phyloP scores from a whole-genome alignment of 2,329 filamentous ascomycete genomes.

The Aphanoascus verrucosus region DNA sequence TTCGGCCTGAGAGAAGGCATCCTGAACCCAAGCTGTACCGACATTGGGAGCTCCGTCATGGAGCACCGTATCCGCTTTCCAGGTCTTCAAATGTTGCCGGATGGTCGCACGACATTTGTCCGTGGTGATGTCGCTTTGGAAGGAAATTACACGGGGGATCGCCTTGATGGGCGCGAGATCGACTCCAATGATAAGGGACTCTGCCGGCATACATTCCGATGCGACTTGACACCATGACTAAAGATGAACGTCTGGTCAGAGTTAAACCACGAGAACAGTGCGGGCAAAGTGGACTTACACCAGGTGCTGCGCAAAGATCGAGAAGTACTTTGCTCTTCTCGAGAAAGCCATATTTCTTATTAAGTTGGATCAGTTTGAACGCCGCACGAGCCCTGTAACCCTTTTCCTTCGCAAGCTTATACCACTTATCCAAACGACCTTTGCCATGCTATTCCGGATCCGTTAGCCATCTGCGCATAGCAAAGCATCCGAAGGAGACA shows the following conservation, averaged over 20 bases:
- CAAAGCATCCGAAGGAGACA: background rate
- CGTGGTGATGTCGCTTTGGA: constrained; percentile 96
- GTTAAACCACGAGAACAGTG: constrained; percentile 19
- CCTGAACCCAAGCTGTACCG: constrained; percentile 94
- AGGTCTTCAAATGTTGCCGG: constrained; percentile 78
- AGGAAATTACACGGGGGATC: constrained; percentile 85
- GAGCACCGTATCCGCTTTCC: constrained; percentile 90
- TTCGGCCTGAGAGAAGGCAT: constrained; percentile 96
- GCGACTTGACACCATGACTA: constrained; percentile 94
- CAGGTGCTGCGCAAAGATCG: constrained; percentile 94
- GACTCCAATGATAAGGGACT: constrained; percentile 85
- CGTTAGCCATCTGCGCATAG: constrained; percentile 1
- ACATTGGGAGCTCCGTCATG: constrained; percentile 98
- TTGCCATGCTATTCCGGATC: constrained; percentile 61
- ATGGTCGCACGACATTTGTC: constrained; percentile 91
- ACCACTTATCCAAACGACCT: constrained; percentile 97
- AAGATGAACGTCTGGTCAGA: background rate
- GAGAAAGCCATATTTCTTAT: constrained; percentile 98
- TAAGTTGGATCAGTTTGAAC: constrained; percentile 95
- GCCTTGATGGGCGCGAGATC: constrained; percentile 92
- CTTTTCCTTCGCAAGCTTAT: constrained; percentile 96
- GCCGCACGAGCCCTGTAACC: constrained; percentile 91
- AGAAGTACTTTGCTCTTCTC: constrained; percentile 93
- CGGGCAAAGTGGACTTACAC: constrained; percentile 48
- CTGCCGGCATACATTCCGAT: constrained; percentile 83